phyloP scores from a whole-genome alignment of 768 basidiomycete species.

The Rhodotorula toruloides region DNA sequence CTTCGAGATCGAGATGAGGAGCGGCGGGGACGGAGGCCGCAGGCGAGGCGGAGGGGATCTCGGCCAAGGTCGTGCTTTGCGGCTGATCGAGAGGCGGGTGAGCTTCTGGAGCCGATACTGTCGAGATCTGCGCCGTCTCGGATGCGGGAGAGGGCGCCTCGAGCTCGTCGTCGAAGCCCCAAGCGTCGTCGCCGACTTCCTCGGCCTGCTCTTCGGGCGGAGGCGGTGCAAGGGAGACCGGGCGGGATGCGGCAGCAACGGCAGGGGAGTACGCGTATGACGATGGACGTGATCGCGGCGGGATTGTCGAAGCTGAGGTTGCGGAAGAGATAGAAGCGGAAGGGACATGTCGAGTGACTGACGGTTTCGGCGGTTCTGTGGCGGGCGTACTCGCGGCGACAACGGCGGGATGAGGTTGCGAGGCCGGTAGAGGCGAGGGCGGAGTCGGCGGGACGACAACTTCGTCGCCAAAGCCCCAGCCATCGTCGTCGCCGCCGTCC shows the following conservation, averaged over 20 bases:
- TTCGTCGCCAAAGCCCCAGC: conserved; percentile 37
- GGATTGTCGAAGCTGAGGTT: neutral
- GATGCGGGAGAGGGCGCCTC: neutral
- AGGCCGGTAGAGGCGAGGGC: neutral
- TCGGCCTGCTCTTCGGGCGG: neutral
- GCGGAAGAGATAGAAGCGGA: conserved; percentile 16
- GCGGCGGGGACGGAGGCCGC: neutral
- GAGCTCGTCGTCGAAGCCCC: conserved; percentile 34
- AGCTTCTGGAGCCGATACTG: no score
- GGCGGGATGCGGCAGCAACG: no score
- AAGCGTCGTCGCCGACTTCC: conserved; percentile 28
- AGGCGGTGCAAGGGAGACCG: conserved; percentile 8
- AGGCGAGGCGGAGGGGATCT: neutral
- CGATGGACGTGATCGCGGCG: conserved; percentile 16
- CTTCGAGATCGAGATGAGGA: neutral
- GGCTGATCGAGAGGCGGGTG: no score
- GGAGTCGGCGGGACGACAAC: neutral
- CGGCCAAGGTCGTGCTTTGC: no score
- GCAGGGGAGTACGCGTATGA: conserved; percentile 24
- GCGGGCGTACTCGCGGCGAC: neutral
- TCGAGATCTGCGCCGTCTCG: no score
- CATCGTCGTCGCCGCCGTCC: conserved; percentile 26
- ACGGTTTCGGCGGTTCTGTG: neutral
- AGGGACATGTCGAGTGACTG: neutral
- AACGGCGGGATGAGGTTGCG: neutral